phyloP scores from a whole-genome alignment of 2,329 filamentous ascomycete species.

The Fusarium subglutinans region DNA sequence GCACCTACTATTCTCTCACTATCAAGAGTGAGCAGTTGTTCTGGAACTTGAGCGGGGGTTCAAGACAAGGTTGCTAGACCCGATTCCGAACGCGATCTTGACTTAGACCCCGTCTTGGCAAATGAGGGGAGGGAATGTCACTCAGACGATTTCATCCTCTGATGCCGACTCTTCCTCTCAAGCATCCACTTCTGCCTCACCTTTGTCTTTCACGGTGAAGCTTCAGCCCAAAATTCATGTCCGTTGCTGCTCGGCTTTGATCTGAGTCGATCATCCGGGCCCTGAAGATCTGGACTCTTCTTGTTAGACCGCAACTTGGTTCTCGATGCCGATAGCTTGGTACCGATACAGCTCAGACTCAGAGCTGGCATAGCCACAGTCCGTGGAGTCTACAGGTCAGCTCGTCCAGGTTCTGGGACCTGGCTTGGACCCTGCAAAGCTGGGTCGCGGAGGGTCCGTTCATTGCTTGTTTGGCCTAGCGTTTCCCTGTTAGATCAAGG shows the following conservation, averaged over 20 bases:
- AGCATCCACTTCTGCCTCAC: background rate
- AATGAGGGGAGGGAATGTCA: slow-evolving; percentile 17
- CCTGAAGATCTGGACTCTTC: background rate
- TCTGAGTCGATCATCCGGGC: background rate
- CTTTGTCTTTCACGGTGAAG: background rate
- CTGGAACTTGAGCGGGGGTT: slow-evolving; percentile 28
- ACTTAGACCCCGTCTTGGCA: slow-evolving; percentile 33
- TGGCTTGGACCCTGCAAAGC: slow-evolving; percentile 41
- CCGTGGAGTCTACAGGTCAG: slow-evolving; percentile 33
- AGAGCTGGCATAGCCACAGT: slow-evolving; percentile 35
- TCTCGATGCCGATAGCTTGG: slow-evolving; percentile 14
- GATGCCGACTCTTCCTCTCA: slow-evolving; percentile 14
- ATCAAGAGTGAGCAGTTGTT: slow-evolving; percentile 13
- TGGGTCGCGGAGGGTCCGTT: slow-evolving; percentile 24
- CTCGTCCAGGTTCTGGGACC: slow-evolving; percentile 38
- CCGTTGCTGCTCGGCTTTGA: background rate
- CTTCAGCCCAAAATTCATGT: background rate
- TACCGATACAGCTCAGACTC: background rate
- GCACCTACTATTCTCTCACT: background rate
- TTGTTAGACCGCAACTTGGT: slow-evolving; percentile 12
- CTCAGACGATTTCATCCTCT: slow-evolving; percentile 11
- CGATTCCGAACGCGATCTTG: slow-evolving; percentile 23
- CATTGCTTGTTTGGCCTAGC: slow-evolving; percentile 31
- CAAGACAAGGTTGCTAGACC: slow-evolving; percentile 24
- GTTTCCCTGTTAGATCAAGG: slow-evolving; percentile 28